Conservation (phyloP, 78 protist genomes). For the Dictyostelium purpureum region DNA sequence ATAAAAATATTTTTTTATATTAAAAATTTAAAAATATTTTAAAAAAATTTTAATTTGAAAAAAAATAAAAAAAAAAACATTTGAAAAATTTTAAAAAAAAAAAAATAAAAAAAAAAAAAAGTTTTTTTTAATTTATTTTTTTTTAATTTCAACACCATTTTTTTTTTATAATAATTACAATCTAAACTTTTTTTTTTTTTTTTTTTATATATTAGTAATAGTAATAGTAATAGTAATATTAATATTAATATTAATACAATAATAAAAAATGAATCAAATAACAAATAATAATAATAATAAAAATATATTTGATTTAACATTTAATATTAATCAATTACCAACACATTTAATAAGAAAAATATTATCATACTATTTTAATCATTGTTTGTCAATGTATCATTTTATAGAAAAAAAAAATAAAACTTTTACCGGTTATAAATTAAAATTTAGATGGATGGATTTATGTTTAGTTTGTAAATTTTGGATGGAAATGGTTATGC, state of each 20-base stretch:
- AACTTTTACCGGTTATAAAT: not conserved
- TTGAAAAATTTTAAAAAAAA: too few species aligned
- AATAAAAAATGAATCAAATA: not conserved
- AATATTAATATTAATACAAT: not conserved
- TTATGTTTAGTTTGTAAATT: conserved; percentile 17
- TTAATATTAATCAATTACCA: conserved; percentile 10
- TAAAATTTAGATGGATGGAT: not conserved
- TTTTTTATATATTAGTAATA: not conserved
- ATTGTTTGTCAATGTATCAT: not conserved
- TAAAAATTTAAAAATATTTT: too few species aligned
- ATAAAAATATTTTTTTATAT: too few species aligned
- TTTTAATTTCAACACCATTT: too few species aligned
- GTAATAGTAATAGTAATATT: not conserved
- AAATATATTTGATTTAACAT: conserved; percentile 21
- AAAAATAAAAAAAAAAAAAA: too few species aligned
- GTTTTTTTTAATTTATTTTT: too few species aligned
- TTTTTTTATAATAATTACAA: too few species aligned
- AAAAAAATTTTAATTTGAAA: too few species aligned
- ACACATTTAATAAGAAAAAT: conserved; percentile 9
- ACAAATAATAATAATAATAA: not conserved
- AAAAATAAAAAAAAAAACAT: too few species aligned
- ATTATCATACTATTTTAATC: not conserved
- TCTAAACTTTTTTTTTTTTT: not conserved
- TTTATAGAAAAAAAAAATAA: not conserved
- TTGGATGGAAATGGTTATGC: conserved; percentile 13